phyloP scores from a whole-genome alignment of 345 rosid genomes.

The Bruguiera parviflora region DNA sequence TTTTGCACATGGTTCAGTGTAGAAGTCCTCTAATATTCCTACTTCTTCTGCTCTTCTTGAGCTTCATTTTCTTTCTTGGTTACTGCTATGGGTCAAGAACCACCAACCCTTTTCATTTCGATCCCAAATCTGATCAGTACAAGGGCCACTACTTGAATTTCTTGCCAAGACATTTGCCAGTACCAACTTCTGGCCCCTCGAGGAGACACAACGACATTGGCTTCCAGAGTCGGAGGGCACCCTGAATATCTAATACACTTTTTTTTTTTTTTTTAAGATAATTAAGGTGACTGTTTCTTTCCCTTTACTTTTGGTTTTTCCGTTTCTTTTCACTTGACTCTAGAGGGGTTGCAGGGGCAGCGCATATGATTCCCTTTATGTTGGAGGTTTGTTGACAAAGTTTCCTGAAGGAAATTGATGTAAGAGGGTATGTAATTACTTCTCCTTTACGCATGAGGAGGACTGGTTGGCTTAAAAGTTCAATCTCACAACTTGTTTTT shows the following conservation, averaged over 20 bases:
- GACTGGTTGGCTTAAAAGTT: too few relatives aligned
- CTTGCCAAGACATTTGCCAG: slow-evolving; percentile 76
- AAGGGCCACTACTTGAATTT: slow-evolving; percentile 62
- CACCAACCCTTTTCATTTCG: slow-evolving; percentile 38
- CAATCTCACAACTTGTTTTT: too few relatives aligned
- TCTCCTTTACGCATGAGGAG: not conserved
- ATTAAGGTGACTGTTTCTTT: slow-evolving; percentile 24
- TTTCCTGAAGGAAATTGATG: not conserved
- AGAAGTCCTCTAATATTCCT: slow-evolving; percentile 20
- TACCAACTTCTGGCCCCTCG: slow-evolving; percentile 91
- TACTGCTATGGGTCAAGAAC: slow-evolving; percentile 48
- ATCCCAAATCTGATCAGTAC: slow-evolving; percentile 31
- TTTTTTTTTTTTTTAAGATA: not conserved
- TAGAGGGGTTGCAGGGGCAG: slow-evolving; percentile 10
- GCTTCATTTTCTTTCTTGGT: slow-evolving; percentile 26
- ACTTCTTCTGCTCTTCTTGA: slow-evolving; percentile 8
- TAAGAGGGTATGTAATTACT: not conserved
- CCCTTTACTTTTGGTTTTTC: not conserved
- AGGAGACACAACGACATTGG: slow-evolving; percentile 88
- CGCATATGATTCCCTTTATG: slow-evolving; percentile 11
- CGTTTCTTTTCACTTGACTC: not conserved
- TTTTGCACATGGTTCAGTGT: slow-evolving; percentile 39
- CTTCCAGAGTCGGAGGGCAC: slow-evolving; percentile 55
- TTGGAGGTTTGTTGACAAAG: slow-evolving; percentile 10
- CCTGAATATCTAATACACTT: slow-evolving; percentile 17